Percentiles rank a stretch among this genome's conserved stretches.
Conservation (phyloP, 2,329 filamentous ascomycete species). For the Graphium sp. region DNA sequence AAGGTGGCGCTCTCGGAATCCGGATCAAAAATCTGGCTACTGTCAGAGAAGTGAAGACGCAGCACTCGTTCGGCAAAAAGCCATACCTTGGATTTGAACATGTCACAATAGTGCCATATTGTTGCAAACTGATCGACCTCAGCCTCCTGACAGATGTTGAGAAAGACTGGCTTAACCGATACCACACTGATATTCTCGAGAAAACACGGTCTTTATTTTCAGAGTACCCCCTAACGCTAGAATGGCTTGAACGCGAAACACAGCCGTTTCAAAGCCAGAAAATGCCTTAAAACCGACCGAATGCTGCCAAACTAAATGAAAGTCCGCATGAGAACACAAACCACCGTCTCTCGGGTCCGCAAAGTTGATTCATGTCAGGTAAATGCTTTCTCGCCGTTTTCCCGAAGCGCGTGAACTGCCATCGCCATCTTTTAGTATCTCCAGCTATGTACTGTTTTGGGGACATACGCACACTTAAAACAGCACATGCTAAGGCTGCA, state of each 20-base stretch:
- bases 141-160: slow-evolving; percentile 56
- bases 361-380: slow-evolving; percentile 9
- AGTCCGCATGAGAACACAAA: slow-evolving; percentile 56
- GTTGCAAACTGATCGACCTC: slow-evolving; percentile 69
- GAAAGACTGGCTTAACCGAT: slow-evolving; percentile 74
- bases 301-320: slow-evolving; percentile 50
- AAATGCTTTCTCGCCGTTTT: slow-evolving; percentile 23
- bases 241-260: slow-evolving; percentile 84
- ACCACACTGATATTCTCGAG: slow-evolving; percentile 63
- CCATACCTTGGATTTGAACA: slow-evolving; percentile 91
- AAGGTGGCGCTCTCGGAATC: slow-evolving; percentile 87
- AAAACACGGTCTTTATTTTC: slow-evolving; percentile 70
- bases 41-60: slow-evolving; percentile 75
- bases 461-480: too few species aligned
- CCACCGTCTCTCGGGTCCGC: too few species aligned
- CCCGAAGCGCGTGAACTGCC: slow-evolving; percentile 21
- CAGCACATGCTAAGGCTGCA: too few species aligned
- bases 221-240: slow-evolving; percentile 50
- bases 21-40: slow-evolving; percentile 94
- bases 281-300: slow-evolving; percentile 22
- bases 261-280: slow-evolving; percentile 28
- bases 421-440: slow-evolving; percentile 16
- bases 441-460: too few species aligned
- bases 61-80: slow-evolving; percentile 81
- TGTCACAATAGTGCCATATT: slow-evolving; percentile 93